Base-by-base conservation (phyloP, 164 flowering plant genomes). In the Liquidambar formosana region DNA sequence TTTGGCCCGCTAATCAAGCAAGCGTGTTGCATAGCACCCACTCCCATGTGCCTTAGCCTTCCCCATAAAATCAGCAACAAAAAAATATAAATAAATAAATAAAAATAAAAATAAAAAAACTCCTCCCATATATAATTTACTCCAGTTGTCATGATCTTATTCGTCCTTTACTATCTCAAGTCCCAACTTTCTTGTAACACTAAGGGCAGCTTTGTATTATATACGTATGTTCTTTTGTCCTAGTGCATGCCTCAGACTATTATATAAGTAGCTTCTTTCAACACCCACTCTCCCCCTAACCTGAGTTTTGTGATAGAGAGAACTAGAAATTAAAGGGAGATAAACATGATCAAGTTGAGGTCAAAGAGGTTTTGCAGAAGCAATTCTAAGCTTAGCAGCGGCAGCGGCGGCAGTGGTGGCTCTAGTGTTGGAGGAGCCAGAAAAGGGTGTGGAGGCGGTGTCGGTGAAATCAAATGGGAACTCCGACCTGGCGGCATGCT, bases 401-500 rank as follows among this genome's bases (percentile, higher is more conserved):
- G 57, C 23, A 47, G 56, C 13, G 51, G 57, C 57, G 48, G 14
- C 12, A 77, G 56, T 25, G 70, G 70, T n/a, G n/a, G n/a, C n/a
- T n/a, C n/a, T n/a, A n/a, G n/a, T n/a, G n/a, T n/a, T n/a, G n/a
- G n/a, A 13, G 74, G 43, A 44, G 65, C 43, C 27, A 70, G 51
- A n/a, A 65, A 61, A 28, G 73, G 71, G 19, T 61, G 67, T 14
- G 64, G 69, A 25, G 70, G 25, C 14, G 70, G 25, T 38, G 66
- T 25, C 38, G 71, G 71, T 10, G 92, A 89, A 45, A 86, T 88
- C 59, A 80, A 89, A 65, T 93, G 97, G 97, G 97, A 93, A 33
- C 70, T 90, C 12, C 66, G 96, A 71, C 97, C 97, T 0, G 96
- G 97, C 0, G 94, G 97, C 1, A 90, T 93, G 96, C 89, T 93